phyloP scores from a whole-genome alignment of 225 moss, liverwort and hornwort genomes.

The Marchantia paleacea region DNA sequence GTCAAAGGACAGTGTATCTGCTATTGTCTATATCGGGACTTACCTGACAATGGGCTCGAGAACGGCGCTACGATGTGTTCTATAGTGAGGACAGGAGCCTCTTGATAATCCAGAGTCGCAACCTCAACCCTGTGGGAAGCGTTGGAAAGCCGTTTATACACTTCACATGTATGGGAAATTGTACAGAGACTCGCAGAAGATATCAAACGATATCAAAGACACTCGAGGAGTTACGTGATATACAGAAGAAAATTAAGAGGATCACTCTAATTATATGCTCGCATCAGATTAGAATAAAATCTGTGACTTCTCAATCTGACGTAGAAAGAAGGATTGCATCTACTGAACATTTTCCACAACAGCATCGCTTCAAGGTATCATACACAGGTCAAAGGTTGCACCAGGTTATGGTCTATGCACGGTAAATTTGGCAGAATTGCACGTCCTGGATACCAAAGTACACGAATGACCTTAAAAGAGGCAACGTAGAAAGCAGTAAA shows the following conservation, averaged over 20 bases:
- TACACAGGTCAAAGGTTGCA: too few relatives aligned
- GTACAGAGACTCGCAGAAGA: too few relatives aligned
- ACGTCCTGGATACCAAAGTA: neutral
- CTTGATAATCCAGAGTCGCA: slow-evolving; percentile 65
- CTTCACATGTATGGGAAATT: too few relatives aligned
- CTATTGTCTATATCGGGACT: neutral
- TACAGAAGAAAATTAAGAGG: too few relatives aligned
- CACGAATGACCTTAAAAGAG: neutral
- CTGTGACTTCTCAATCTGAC: too few relatives aligned
- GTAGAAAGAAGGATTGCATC: too few relatives aligned
- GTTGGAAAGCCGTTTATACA: neutral
- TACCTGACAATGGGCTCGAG: slow-evolving; percentile 34
- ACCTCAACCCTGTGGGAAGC: slow-evolving; percentile 62
- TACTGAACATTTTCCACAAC: too few relatives aligned
- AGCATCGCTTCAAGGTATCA: too few relatives aligned
- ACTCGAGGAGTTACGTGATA: too few relatives aligned
- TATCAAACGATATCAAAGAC: too few relatives aligned
- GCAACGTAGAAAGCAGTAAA: neutral
- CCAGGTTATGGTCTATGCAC: neutral
- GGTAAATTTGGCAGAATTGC: neutral
- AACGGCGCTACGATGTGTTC: slow-evolving; percentile 61
- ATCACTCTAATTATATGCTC: too few relatives aligned
- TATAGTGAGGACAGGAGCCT: slow-evolving; percentile 67
- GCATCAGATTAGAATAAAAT: too few relatives aligned
- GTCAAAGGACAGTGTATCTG: neutral